These are phyloP conservation scores for Rhododendron henanense DNA, from an alignment of 148 eudicot species.

Conservation along the genomic window DNA sequence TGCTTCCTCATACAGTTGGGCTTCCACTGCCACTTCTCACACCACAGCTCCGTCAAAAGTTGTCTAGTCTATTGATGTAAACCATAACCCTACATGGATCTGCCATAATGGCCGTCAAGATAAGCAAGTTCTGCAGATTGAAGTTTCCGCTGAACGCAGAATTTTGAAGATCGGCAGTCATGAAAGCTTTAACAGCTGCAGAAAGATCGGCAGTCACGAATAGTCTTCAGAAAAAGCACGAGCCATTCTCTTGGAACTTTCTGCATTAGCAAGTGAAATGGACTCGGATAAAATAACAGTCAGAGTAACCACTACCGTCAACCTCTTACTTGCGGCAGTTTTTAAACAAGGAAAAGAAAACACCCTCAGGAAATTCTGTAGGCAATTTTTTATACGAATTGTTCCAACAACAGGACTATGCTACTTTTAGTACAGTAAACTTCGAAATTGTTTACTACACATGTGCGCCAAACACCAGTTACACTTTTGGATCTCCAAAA, in stretches of 20 bases:
- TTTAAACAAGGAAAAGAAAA: neutral
- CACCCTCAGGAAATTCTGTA: neutral
- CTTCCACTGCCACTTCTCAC: slow-evolving; percentile 97
- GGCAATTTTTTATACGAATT: neutral
- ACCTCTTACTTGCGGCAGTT: neutral
- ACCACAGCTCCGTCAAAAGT: slow-evolving; percentile 95
- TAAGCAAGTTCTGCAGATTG: slow-evolving; percentile 88
- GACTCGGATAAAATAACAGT: neutral
- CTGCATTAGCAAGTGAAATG: slow-evolving; percentile 37
- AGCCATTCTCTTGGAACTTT: slow-evolving; percentile 40
- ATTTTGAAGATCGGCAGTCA: slow-evolving; percentile 98
- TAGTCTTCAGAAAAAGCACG: slow-evolving; percentile 19
- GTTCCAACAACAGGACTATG: neutral
- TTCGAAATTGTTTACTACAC: neutral
- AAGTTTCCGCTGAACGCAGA: slow-evolving; percentile 97
- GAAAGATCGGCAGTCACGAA: slow-evolving; percentile 44
- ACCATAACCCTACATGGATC: slow-evolving; percentile 96
- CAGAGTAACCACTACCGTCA: neutral
- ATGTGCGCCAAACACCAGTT: neutral
- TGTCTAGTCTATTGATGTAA: slow-evolving; percentile 85
- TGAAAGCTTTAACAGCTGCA: slow-evolving; percentile 98
- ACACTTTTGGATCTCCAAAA: neutral
- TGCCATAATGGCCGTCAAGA: slow-evolving; percentile 91
- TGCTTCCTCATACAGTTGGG: slow-evolving; percentile 85
- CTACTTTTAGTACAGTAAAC: neutral